phyloP scores from a whole-genome alignment of 176 grass and related monocot genomes.

The Elaeis guineensis region DNA sequence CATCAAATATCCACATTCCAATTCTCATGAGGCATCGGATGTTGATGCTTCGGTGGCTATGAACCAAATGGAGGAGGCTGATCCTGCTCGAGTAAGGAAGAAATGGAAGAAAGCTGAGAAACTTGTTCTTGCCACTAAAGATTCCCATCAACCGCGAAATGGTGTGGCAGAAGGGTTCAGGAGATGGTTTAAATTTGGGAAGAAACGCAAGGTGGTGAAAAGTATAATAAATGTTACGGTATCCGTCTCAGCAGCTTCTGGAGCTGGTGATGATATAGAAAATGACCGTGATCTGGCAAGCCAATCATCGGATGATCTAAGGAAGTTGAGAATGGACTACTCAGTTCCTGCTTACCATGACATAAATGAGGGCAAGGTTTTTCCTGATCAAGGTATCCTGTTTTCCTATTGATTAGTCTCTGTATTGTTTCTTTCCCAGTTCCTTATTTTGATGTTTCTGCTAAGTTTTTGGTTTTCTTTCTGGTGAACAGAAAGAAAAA shows the following conservation, averaged over 20 bases:
- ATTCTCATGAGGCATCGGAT: conserved; percentile 60
- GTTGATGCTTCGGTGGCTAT: conserved; percentile 54
- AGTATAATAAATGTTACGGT: not conserved
- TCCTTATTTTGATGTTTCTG: no score
- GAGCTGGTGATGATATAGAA: conserved; percentile 11
- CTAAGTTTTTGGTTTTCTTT: no score
- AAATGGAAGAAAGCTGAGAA: conserved; percentile 36
- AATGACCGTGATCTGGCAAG: not conserved
- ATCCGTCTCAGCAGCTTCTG: not conserved
- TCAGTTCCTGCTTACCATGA: not conserved
- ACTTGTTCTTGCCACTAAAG: conserved; percentile 10
- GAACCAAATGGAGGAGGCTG: conserved; percentile 28
- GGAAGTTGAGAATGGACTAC: not conserved
- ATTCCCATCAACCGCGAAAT: conserved; percentile 22
- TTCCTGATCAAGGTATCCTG: not conserved
- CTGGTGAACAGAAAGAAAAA: no score
- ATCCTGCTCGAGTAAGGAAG: conserved; percentile 19
- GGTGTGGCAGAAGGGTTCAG: conserved; percentile 41
- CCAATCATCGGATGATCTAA: not conserved
- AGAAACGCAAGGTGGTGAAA: conserved; percentile 20
- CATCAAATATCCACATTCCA: conserved; percentile 36
- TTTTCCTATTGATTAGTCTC: no score
- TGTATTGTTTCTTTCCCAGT: no score
- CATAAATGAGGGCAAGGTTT: not conserved
- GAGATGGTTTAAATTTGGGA: conserved; percentile 49